Percentiles rank a stretch among this genome's conserved stretches.
Conservation (phyloP, 352 stramenopile species). For the Pythium monospermum region DNA sequence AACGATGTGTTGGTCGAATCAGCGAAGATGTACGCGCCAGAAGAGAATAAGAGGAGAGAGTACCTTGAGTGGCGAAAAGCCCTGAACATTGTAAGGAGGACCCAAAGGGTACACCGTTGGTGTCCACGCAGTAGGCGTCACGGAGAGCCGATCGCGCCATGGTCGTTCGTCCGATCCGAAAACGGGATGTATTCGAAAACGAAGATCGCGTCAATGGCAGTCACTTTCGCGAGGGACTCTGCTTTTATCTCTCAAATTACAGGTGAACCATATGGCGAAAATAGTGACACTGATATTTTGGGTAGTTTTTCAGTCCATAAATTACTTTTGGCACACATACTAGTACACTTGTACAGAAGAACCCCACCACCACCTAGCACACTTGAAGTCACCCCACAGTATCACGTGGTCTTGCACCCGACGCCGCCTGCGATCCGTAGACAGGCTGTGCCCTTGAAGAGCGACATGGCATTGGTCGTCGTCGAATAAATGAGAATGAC, state of each 20-base stretch:
- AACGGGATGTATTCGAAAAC: no score
- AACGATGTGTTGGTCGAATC: no score
- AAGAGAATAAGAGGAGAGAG: not conserved
- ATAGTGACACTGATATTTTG: slow-evolving; percentile 4
- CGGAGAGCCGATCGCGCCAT: slow-evolving; percentile 2
- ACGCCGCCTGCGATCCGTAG: slow-evolving; percentile 21
- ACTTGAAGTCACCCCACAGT: no score
- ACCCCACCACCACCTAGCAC: no score
- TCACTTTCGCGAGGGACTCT: not conserved
- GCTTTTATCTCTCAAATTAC: not conserved
- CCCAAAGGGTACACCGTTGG: slow-evolving; percentile 11
- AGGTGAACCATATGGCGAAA: not conserved
- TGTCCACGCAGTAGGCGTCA: slow-evolving; percentile 24
- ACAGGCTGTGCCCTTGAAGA: slow-evolving; percentile 26
- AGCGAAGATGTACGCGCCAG: no score
- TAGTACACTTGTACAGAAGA: no score
- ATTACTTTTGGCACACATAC: not conserved
- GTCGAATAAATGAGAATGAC: slow-evolving; percentile 39
- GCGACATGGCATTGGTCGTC: slow-evolving; percentile 34
- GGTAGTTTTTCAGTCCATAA: not conserved
- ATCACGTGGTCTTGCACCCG: slow-evolving; percentile 23
- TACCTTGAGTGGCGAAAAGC: slow-evolving; percentile 20
- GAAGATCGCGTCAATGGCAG: not conserved
- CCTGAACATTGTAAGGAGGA: slow-evolving; percentile 2
- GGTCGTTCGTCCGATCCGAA: no score